phyloP scores from a whole-genome alignment of 768 basidiomycete species.

The Coprinellus micaceus region DNA sequence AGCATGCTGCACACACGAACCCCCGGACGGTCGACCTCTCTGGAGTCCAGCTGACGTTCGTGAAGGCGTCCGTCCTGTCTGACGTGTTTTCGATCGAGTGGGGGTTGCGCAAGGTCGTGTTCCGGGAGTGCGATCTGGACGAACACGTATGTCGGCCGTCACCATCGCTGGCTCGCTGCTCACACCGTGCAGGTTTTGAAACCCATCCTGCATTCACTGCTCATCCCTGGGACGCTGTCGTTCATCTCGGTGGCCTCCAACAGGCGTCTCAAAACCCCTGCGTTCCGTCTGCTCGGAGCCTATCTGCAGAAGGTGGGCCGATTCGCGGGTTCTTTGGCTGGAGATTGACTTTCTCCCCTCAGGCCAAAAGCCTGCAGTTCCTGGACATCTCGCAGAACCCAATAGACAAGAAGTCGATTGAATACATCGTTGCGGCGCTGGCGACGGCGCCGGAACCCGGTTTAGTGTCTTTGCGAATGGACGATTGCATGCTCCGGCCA shows the following conservation, averaged over 20 bases:
- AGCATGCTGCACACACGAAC: conserved; percentile 50
- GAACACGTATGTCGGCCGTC: conserved; percentile 53
- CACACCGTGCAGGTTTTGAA: conserved; percentile 62
- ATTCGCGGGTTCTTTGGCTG: neutral
- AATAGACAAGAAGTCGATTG: conserved; percentile 81
- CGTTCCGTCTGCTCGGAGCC: conserved; percentile 76
- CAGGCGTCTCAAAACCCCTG: conserved; percentile 67
- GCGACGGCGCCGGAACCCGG: conserved; percentile 49
- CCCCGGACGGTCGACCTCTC: conserved; percentile 81
- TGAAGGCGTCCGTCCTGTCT: conserved; percentile 75
- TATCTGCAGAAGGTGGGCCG: conserved; percentile 68
- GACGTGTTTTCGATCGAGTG: conserved; percentile 93
- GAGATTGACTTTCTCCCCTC: conserved; percentile 5
- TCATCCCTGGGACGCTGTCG: conserved; percentile 77
- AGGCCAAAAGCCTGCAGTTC: conserved; percentile 79
- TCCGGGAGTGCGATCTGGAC: conserved; percentile 86
- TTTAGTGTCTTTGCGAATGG: conserved; percentile 77
- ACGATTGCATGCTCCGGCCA: conserved; percentile 78
- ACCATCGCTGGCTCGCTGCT: neutral
- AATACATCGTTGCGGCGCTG: conserved; percentile 74
- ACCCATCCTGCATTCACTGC: conserved; percentile 83
- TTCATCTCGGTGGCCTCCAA: conserved; percentile 88
- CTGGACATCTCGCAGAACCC: conserved; percentile 86
- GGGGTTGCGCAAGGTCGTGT: conserved; percentile 81
- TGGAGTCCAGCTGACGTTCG: conserved; percentile 66